A percentile compares a stretch with the other conserved stretches of the same genome.
These are phyloP conservation scores for Metschnikowia kunwiensis DNA, from an alignment of 805 yeast species.

Conservation along the genomic window DNA sequence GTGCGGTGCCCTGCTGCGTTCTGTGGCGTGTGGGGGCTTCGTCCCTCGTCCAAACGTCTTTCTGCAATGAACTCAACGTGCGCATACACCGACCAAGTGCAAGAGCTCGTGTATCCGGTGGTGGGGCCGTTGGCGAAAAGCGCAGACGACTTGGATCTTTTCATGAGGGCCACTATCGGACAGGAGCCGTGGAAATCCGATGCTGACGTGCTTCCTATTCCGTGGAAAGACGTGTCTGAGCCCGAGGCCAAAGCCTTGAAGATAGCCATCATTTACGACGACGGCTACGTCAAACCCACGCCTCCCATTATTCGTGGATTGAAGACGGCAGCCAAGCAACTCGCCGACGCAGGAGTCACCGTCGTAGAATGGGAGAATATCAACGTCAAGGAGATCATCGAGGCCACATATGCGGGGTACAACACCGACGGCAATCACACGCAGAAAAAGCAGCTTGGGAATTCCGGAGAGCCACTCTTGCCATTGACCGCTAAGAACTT, in stretches of 20 bases:
- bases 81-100: conserved; percentile 10
- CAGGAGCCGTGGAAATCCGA: conserved; percentile 18
- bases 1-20: conserved; percentile 20
- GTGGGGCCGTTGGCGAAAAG: conserved; percentile 18
- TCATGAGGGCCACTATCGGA: conserved; percentile 17
- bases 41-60: conserved; percentile 17
- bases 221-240: conserved; percentile 15
- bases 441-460: conserved; percentile 13
- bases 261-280: conserved; percentile 18
- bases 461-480: conserved; percentile 16
- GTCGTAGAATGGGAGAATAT: conserved; percentile 19
- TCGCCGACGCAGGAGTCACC: conserved; percentile 15
- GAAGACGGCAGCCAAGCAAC: conserved; percentile 12
- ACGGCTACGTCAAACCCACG: conserved; percentile 20
- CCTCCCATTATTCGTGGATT: conserved; percentile 19
- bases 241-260: conserved; percentile 13
- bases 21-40: conserved; percentile 21
- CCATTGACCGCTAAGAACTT: conserved; percentile 13
- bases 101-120: conserved; percentile 16
- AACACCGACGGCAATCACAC: conserved; percentile 17
- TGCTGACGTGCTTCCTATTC: conserved; percentile 17
- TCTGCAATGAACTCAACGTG: conserved; percentile 12
- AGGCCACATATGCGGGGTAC: conserved; percentile 18
- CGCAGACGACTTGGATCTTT: conserved; percentile 19
- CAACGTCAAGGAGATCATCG: conserved; percentile 13